Conservation (phyloP, 306 rosid genomes). For the Luffa acutangula region DNA sequence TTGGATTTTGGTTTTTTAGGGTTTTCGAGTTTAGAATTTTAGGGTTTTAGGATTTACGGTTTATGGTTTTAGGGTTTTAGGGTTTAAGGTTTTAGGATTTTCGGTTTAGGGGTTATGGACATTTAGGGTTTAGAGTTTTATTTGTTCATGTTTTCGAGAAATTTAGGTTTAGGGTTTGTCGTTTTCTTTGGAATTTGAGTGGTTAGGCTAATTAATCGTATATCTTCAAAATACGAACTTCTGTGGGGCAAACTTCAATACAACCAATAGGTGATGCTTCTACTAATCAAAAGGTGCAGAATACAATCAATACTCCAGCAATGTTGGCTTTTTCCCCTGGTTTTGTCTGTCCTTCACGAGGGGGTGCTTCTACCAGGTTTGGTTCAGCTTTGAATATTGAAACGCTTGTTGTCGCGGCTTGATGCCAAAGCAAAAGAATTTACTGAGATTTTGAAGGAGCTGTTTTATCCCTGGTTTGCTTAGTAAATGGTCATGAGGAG, state of each 20-base stretch:
- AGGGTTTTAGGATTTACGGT: too few relatives aligned
- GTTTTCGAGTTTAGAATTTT: too few relatives aligned
- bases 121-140: too few relatives aligned
- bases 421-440: slow-evolving; percentile 77
- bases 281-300: slow-evolving; percentile 46
- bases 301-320: slow-evolving; percentile 28
- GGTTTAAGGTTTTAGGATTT: too few relatives aligned
- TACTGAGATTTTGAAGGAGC: slow-evolving; percentile 68
- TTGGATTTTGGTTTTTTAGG: too few relatives aligned
- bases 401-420: slow-evolving; percentile 90
- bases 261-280: slow-evolving; percentile 41
- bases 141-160: too few relatives aligned
- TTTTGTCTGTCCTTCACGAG: slow-evolving; percentile 67
- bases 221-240: too few relatives aligned
- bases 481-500: slow-evolving; percentile 99
- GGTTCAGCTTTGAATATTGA: slow-evolving; percentile 97
- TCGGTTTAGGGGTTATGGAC: too few relatives aligned
- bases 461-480: slow-evolving; percentile 91
- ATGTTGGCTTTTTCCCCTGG: slow-evolving; percentile 68
- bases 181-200: too few relatives aligned
- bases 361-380: slow-evolving; percentile 63
- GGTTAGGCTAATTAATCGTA: too few relatives aligned
- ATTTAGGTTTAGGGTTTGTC: too few relatives aligned
- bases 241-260: slow-evolving; percentile 46
- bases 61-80: too few relatives aligned